These are phyloP conservation scores for Cercospora sesami DNA, from an alignment of 2,329 filamentous ascomycete genomes.

Conservation along the genomic window DNA sequence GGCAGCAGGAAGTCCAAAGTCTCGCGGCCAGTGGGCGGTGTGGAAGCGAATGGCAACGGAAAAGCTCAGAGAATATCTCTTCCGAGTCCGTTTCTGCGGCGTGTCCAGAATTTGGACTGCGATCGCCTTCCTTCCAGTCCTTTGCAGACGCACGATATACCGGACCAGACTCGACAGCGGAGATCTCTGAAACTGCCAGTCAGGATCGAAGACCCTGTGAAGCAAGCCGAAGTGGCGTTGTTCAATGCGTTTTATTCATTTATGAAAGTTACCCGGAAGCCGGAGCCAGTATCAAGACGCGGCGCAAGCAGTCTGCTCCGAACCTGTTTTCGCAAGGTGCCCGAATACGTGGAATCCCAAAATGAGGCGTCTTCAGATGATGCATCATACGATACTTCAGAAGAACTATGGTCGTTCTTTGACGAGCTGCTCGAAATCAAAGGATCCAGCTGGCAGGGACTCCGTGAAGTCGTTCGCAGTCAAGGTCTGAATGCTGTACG, in stretches of 20 bases:
- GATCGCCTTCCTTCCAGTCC: not conserved
- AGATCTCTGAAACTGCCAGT: conserved; percentile 13
- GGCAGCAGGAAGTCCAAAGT: conserved; percentile 11
- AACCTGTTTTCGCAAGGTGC: conserved; percentile 44
- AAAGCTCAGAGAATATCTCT: conserved; percentile 3
- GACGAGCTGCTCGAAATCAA: conserved; percentile 40
- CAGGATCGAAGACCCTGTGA: conserved; percentile 9
- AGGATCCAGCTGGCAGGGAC: conserved; percentile 42
- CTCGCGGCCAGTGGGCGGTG: not conserved
- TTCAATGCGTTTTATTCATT: conserved; percentile 1
- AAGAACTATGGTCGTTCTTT: conserved; percentile 45
- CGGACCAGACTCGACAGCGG: not conserved
- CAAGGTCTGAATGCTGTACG: conserved; percentile 44
- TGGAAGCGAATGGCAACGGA: not conserved
- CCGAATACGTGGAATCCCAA: conserved; percentile 43
- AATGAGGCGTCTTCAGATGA: conserved; percentile 38
- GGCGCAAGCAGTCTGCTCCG: conserved; percentile 43
- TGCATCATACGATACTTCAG: conserved; percentile 23
- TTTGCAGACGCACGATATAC: not conserved
- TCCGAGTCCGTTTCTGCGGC: conserved; percentile 25
- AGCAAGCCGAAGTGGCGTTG: conserved; percentile 11
- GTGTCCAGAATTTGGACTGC: not conserved
- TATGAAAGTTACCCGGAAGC: not conserved
- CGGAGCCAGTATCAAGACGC: conserved; percentile 21
- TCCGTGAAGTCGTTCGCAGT: conserved; percentile 45